Evolutionary conservation across 495 filamentous ascomycete species (phyloP).

Genomic region (Penicillium chermesinum): DNA sequence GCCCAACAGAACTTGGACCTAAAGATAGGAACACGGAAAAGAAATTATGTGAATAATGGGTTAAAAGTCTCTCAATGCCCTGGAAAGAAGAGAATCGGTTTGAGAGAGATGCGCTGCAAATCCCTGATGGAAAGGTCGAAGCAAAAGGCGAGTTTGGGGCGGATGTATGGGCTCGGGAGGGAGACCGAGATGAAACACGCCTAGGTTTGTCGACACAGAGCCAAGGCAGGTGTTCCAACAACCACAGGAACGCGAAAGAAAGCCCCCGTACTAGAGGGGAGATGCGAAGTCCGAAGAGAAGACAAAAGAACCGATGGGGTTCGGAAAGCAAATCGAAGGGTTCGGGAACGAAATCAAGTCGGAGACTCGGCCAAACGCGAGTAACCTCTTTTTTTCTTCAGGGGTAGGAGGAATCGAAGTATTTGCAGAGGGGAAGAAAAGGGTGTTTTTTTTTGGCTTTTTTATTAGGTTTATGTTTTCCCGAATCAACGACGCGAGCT

Average conservation of each 20-base stretch:
- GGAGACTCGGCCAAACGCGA: slow-evolving; percentile 16
- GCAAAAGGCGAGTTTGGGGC: slow-evolving; percentile 16
- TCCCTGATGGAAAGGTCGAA: slow-evolving; percentile 17
- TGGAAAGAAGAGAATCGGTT: slow-evolving; percentile 14
- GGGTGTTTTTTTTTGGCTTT: slow-evolving; percentile 24
- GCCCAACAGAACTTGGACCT: background rate
- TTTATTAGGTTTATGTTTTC: slow-evolving; percentile 9
- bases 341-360: background rate
- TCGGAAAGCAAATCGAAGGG: background rate
- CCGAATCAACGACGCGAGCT: slow-evolving; percentile 21
- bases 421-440: slow-evolving; percentile 19
- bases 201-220: slow-evolving; percentile 10
- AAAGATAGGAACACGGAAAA: slow-evolving; percentile 2
- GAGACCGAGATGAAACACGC: slow-evolving; percentile 12
- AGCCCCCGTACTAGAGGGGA: background rate
- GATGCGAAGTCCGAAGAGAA: background rate
- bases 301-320: background rate
- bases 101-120: slow-evolving; percentile 44
- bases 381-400: slow-evolving; percentile 19
- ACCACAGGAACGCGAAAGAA: background rate
- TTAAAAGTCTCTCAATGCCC: slow-evolving; percentile 6
- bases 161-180: slow-evolving; percentile 8
- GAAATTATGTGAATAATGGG: slow-evolving; percentile 22
- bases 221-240: slow-evolving; percentile 3
- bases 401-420: slow-evolving; percentile 26